Base-by-base conservation (phyloP, 176 grass and related monocot genomes). In the Neostapfia colusana region DNA sequence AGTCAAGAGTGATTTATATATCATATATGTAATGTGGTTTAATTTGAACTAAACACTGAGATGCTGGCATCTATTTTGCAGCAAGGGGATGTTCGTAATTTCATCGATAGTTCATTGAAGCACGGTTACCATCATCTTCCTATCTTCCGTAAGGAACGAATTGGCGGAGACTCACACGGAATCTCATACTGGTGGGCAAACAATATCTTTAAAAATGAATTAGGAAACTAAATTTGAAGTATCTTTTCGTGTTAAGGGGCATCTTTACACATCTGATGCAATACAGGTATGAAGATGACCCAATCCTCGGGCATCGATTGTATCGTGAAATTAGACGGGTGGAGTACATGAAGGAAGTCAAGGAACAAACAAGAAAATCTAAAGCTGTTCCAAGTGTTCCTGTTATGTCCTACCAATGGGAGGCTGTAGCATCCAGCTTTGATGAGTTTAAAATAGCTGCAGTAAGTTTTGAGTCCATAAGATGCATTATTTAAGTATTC, bases 41-140 rank as follows among this genome's bases (percentile, higher is more conserved):
- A 41, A 24, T 67, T 79, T 79, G 40, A 83, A 34, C 36, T 26
- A 78, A 65, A 20, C 42, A 49, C 64, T 90, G 75, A 83, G 44
- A 16, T 43, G 48, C 49, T 60, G 48, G 2, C 39, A 68, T 50
- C 34, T 82, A 75, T 44, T 89, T 85, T 88, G 63, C 89, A 98
- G 95, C 95, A 94, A 94, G 91, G 94, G 65, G 95, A 98, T 80
- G 78, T 98, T 87, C 78, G 91, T 49, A 90, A 85, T 74, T 98
- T 85, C 64, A 89, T 98, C 17, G 95, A 98, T 59, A 77, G 82
- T 88, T 98, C 82, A 60, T 79, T 97, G 83, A 97, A 92, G 84
- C 74, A 36, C 12, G 91, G 95, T 62, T 87, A 73, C 74, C 82
- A 94, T 55, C 82, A 94, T 55, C 89, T 94, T 45, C 75, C 80